phyloP scores from a whole-genome alignment of 139 green algal genomes.

The Volvox reticuliferus region DNA sequence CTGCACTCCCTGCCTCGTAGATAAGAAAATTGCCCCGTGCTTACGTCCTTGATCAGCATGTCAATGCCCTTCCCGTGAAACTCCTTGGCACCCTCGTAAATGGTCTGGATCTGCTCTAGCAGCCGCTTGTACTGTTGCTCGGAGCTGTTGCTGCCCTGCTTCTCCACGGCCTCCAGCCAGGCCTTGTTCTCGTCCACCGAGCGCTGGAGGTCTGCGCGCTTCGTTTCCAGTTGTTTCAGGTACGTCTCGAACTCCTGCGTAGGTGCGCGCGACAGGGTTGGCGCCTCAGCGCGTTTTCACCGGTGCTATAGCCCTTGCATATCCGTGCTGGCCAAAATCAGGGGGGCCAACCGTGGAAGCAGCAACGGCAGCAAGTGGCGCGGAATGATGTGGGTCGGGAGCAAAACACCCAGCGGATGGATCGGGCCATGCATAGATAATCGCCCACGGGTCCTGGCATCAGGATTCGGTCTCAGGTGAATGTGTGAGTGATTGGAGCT shows the following conservation, averaged over 20 bases:
- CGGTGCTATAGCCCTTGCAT: too few relatives aligned
- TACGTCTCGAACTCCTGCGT: constrained; percentile 65
- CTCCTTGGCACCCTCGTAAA: constrained; percentile 73
- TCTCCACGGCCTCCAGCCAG: constrained; percentile 53
- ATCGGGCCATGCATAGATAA: too few relatives aligned
- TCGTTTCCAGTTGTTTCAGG: constrained; percentile 53
- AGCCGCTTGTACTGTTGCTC: constrained; percentile 64
- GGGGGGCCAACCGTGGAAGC: too few relatives aligned
- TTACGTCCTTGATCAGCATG: constrained; percentile 66
- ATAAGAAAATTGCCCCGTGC: not conserved
- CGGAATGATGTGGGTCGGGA: too few relatives aligned
- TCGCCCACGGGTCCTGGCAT: too few relatives aligned
- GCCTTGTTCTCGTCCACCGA: constrained; percentile 61
- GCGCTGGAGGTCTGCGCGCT: constrained; percentile 59
- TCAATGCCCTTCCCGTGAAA: constrained; percentile 74
- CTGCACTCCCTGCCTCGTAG: too few relatives aligned
- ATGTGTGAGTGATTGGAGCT: too few relatives aligned
- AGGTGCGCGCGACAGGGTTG: not conserved
- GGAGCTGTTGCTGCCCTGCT: constrained; percentile 51
- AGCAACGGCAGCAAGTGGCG: too few relatives aligned
- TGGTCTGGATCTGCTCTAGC: constrained; percentile 60
- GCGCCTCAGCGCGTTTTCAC: too few relatives aligned
- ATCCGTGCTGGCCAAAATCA: too few relatives aligned
- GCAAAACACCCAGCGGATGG: too few relatives aligned
- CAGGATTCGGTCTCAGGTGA: too few relatives aligned